A percentile compares a stretch with the other conserved stretches of the same genome.
These are phyloP conservation scores for Didymella pinodella DNA, from an alignment of 2,329 filamentous ascomycete species.

Conservation along the genomic window DNA sequence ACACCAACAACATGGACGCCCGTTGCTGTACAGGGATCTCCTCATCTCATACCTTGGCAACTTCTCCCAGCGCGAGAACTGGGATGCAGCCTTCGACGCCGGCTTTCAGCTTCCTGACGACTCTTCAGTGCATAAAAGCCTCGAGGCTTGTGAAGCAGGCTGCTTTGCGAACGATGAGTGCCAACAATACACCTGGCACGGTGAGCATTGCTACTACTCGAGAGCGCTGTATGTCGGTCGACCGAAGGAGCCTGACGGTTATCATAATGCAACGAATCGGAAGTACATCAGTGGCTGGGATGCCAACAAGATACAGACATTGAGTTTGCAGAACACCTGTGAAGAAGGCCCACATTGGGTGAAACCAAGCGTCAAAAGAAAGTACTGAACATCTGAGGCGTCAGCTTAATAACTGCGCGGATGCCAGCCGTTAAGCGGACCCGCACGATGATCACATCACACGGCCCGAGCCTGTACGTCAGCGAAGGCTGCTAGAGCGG, in stretches of 20 bases:
- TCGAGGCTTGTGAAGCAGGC: constrained; percentile 13
- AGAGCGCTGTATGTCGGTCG: constrained; percentile 24
- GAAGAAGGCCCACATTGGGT: constrained; percentile 24
- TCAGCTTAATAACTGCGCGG: background rate
- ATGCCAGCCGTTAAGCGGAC: background rate
- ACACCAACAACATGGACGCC: constrained; percentile 16
- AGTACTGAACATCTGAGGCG: constrained; percentile 7
- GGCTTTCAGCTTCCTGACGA: constrained; percentile 18
- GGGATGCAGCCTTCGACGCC: constrained; percentile 22
- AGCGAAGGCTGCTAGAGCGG: background rate
- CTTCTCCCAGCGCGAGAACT: constrained; percentile 13
- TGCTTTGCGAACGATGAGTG: constrained; percentile 23
- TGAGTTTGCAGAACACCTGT: constrained; percentile 17
- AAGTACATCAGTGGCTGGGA: constrained; percentile 42
- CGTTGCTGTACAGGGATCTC: constrained; percentile 24
- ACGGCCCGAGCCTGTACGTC: constrained; percentile 3
- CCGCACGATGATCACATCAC: too few relatives aligned
- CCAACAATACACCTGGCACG: constrained; percentile 27
- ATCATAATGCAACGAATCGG: constrained; percentile 20
- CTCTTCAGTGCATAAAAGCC: constrained; percentile 9
- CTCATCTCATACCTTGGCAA: constrained; percentile 16
- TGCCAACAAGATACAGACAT: constrained; percentile 33
- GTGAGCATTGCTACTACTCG: constrained; percentile 35
- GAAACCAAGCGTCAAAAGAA: constrained; percentile 19
- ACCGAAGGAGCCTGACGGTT: constrained; percentile 28